Base-by-base conservation (phyloP, 768 basidiomycete species). In the Tricholoma matsutake region DNA sequence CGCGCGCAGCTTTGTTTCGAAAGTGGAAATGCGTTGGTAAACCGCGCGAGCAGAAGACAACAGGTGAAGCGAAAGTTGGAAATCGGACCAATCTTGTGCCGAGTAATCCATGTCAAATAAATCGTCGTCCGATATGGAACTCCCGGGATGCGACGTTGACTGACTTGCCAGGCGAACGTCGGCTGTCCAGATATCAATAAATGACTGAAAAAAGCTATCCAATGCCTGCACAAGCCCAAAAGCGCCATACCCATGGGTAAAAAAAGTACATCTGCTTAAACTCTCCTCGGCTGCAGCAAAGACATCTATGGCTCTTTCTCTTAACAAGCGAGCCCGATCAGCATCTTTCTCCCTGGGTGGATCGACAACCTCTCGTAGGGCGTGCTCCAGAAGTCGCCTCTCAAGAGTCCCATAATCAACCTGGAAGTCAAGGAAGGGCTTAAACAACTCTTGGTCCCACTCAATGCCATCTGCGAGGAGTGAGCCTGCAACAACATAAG, bases 381-480 rank as follows among this genome's bases (percentile, higher is more conserved):
- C 74, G 52, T 85, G 80, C 28, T 86, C 83, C 58, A 98, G 75
- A 55, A 86, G 81, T 6, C 86, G 83, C 35, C 83, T 80, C 73
- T 99, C 97, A 34, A 97, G 78, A 1, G 80, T 75, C 0, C 84
- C 83, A 72, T 98, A 98, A 58, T 96, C 90, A 16, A 85, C 79
- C 67, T 98, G 96, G 63, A 89, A 89, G 67, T 96, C 92, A 25
- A 96, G 81, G 77, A 98, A 98, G 2, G 96, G 94, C 70, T 96
- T 94, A 71, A 95, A 97, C 14, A 99, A 78, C 55, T 90, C 88
- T 58, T 88, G 88, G 68, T 98, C 94, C 97, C 97, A 98, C 60
- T 88, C 87, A 65, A 83, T 71, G 31, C 72, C 74, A 49, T 81
- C 79, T 18, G 68, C 57, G 9, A 69, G 54, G 22, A 69, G 39